Conservation (phyloP, 805 yeast genomes). For the Candida glaebosa region DNA sequence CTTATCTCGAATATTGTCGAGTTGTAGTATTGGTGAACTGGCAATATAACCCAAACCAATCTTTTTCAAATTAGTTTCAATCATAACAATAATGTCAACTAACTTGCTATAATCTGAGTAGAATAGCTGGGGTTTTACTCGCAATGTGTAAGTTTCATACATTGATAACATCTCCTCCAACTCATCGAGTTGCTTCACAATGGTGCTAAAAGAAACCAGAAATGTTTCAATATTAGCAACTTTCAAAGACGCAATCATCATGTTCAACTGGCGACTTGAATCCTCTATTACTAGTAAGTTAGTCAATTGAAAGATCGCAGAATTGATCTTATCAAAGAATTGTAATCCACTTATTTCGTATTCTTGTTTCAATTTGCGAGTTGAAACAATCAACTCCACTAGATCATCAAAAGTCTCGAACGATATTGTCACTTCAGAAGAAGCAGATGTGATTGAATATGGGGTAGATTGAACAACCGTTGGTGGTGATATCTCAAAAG, state of each 20-base stretch:
- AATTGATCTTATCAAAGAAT: conserved; percentile 22
- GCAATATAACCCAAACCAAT: conserved; percentile 12
- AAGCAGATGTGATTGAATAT: background rate
- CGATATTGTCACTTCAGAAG: background rate
- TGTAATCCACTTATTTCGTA: conserved; percentile 31
- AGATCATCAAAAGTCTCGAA: conserved; percentile 4
- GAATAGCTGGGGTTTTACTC: conserved; percentile 10
- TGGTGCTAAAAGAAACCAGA: background rate
- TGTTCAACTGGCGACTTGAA: background rate
- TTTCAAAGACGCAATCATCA: conserved; percentile 4
- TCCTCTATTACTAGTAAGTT: conserved; percentile 2
- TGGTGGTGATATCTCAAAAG: background rate
- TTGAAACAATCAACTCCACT: conserved; percentile 11
- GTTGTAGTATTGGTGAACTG: conserved; percentile 11
- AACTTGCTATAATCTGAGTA: conserved; percentile 14
- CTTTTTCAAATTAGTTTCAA: conserved; percentile 13
- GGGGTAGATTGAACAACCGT: background rate
- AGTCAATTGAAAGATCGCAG: conserved; percentile 7
- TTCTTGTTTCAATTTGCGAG: conserved; percentile 22
- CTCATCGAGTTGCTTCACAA: conserved; percentile 7
- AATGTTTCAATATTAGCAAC: background rate
- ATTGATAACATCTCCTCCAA: conserved; percentile 6
- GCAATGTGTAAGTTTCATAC: conserved; percentile 7
- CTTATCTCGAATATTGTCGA: conserved; percentile 9
- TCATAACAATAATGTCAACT: conserved; percentile 6